Conservation (phyloP, 1,139 yeast species). For the Candida gigantensis region DNA sequence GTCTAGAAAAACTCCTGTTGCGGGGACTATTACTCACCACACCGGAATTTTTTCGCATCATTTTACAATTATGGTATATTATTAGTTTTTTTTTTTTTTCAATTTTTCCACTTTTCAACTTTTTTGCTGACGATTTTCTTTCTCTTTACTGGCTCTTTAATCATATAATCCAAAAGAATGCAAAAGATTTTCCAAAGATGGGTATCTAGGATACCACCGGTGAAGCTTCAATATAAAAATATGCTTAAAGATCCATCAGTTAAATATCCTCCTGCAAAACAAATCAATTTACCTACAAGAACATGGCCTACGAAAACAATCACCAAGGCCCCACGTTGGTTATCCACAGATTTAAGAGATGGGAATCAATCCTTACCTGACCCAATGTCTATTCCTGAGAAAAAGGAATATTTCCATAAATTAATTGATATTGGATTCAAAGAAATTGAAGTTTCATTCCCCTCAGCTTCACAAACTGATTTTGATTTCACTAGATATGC, state of each 20-base stretch:
- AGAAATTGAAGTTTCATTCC: constrained; percentile 96
- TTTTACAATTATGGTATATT: no score
- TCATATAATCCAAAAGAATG: no score
- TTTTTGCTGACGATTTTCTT: constrained; percentile 1
- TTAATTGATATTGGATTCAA: constrained; percentile 90
- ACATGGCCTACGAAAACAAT: constrained; percentile 84
- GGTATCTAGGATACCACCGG: constrained; percentile 21
- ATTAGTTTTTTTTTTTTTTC: constrained; percentile 1
- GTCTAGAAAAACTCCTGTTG: constrained; percentile 2
- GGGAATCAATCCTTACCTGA: constrained; percentile 98
- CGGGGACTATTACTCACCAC: no score
- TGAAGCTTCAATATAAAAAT: constrained; percentile 20
- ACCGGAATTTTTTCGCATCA: no score
- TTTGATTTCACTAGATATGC: constrained; percentile 95
- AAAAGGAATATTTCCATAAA: constrained; percentile 83
- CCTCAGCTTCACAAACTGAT: constrained; percentile 93
- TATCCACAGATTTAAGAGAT: constrained; percentile 92
- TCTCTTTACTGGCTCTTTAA: no score
- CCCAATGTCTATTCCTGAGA: constrained; percentile 91
- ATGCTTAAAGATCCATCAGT: constrained; percentile 69
- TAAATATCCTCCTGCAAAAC: constrained; percentile 72
- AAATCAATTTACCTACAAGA: constrained; percentile 70
- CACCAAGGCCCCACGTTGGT: constrained; percentile 90
- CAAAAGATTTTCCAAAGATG: constrained; percentile 29
- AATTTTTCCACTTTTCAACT: neutral